Percentiles rank a stretch among this genome's conserved stretches.
phyloP scores from a whole-genome alignment of 805 yeast genomes.

The Nakazawaea wyomingensis region DNA sequence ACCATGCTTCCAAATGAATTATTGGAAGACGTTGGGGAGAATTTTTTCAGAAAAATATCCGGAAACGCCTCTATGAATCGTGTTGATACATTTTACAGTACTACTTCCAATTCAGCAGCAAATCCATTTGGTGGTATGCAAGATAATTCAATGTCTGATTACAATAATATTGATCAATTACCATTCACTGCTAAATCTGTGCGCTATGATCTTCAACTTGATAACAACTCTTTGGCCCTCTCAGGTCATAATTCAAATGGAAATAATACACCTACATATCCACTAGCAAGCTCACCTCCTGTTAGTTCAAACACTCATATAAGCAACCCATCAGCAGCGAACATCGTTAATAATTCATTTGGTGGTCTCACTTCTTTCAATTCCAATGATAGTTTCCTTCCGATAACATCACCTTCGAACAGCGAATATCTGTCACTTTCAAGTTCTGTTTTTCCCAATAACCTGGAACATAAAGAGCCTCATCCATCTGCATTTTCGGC shows the following conservation, averaged over 20 bases:
- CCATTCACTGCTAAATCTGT: background rate
- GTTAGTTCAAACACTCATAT: background rate
- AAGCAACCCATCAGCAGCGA: background rate
- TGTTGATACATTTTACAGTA: constrained; percentile 1
- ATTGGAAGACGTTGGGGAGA: constrained; percentile 3
- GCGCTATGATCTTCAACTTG: background rate
- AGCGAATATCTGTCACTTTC: constrained; percentile 1
- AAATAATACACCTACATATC: background rate
- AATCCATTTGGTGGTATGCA: constrained; percentile 8
- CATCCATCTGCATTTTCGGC: constrained; percentile 23
- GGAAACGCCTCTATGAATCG: background rate
- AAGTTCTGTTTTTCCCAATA: background rate
- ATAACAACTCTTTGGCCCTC: constrained; percentile 1
- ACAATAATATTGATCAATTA: background rate
- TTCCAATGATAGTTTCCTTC: constrained; percentile 5
- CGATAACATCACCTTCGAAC: background rate
- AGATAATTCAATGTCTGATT: background rate
- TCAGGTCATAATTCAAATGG: constrained; percentile 1
- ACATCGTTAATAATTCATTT: background rate
- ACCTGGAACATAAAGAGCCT: background rate
- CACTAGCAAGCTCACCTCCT: constrained; percentile 1
- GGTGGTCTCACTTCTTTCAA: background rate
- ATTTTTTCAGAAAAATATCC: background rate
- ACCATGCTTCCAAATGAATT: constrained; percentile 8
- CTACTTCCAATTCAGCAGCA: background rate